Evolutionary conservation across 1,139 yeast genomes (phyloP).

Genomic region (Pichia norvegensis): DNA sequence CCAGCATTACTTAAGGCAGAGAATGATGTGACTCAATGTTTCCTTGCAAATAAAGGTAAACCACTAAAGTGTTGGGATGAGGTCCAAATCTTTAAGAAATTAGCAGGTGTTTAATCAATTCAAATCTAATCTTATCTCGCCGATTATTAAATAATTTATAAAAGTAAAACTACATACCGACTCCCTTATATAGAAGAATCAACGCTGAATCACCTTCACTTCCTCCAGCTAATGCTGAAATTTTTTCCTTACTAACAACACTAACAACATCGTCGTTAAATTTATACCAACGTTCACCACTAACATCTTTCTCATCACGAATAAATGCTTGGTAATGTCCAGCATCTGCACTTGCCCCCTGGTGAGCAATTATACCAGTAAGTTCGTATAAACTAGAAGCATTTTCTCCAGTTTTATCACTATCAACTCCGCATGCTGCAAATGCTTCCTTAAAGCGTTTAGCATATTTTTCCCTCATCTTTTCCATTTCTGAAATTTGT

Average conservation of each 20-base stretch:
- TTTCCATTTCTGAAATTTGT: constrained; percentile 39
- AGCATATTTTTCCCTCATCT: constrained; percentile 39
- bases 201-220: constrained; percentile 96
- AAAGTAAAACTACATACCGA: constrained; percentile 36
- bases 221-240: constrained; percentile 88
- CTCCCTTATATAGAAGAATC: constrained; percentile 75
- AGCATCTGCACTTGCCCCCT: constrained; percentile 92
- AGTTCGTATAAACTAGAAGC: constrained; percentile 85
- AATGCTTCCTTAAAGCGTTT: constrained; percentile 41
- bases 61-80: constrained; percentile 87
- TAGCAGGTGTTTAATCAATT: constrained; percentile 25
- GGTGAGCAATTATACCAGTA: constrained; percentile 80
- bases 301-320: constrained; percentile 55
- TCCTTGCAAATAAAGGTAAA: constrained; percentile 58
- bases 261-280: constrained; percentile 92
- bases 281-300: constrained; percentile 81
- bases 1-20: constrained; percentile 40
- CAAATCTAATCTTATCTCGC: too few relatives aligned
- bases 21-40: constrained; percentile 53
- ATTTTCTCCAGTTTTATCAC: constrained; percentile 47
- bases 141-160: background rate
- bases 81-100: constrained; percentile 61
- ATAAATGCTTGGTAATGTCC: constrained; percentile 95
- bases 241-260: constrained; percentile 64
- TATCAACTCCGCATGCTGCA: constrained; percentile 32